These are phyloP conservation scores for Penicillium sp. DNA, from an alignment of 2,329 filamentous ascomycete genomes.

Conservation along the genomic window DNA sequence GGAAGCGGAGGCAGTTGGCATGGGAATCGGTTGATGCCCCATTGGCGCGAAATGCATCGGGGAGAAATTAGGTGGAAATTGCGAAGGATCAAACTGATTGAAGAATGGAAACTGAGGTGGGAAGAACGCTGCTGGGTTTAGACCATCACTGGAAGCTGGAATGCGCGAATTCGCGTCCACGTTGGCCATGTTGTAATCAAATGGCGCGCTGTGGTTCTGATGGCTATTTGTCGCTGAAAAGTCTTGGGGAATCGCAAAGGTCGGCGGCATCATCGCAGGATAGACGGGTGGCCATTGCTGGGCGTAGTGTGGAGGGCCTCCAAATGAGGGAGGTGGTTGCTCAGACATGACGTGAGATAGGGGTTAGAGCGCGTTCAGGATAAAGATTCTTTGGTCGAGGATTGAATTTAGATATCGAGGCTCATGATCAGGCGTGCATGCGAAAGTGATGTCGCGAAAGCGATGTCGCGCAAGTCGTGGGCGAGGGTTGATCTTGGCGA, in stretches of 20 bases:
- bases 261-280: conserved; percentile 29
- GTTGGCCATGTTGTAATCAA: conserved; percentile 26
- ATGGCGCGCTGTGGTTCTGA: conserved; percentile 12
- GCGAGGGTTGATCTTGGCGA: too few species aligned
- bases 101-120: conserved; percentile 34
- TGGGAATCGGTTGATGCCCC: conserved; percentile 24
- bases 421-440: conserved; percentile 16
- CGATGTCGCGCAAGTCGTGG: background rate
- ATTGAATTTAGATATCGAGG: conserved; percentile 20
- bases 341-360: conserved; percentile 45
- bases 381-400: too few species aligned
- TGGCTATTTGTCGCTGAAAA: conserved; percentile 27
- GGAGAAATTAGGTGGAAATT: conserved; percentile 36
- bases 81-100: conserved; percentile 37
- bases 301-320: conserved; percentile 37
- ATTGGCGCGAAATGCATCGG: conserved; percentile 29
- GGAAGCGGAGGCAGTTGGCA: conserved; percentile 17
- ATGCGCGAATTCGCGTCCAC: conserved; percentile 33
- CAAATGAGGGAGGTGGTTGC: conserved; percentile 50
- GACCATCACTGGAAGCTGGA: conserved; percentile 30
- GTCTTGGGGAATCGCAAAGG: conserved; percentile 28
- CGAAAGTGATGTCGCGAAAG: background rate
- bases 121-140: conserved; percentile 25
- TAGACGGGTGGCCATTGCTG: conserved; percentile 41
- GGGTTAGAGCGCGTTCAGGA: background rate